Evolutionary conservation across 2,329 filamentous ascomycete species (phyloP), one percentile per base, ranked within the genome.

Genomic region (Phaeosphaeriaceae sp.): DNA sequence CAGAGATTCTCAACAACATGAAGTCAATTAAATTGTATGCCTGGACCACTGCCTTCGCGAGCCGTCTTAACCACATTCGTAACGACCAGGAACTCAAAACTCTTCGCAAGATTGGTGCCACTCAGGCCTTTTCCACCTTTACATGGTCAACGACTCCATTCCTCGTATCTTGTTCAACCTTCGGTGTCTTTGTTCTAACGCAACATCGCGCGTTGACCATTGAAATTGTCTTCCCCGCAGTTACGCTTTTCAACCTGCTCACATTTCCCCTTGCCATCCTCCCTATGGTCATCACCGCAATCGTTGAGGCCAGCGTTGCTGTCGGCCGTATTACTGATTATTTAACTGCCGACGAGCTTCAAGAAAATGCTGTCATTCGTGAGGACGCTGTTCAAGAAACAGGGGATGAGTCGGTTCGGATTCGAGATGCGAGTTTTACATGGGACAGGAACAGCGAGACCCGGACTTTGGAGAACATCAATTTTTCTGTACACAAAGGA

Each of bases 1-100:
- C 93, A 6, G 94, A 99, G 53, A 99, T 99, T 60, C 81, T 99
- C 68, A 97, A 95, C 80, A 97, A 97, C 76, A 99, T 99, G 90
- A 99, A 99, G 80, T 96, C 92, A 70, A 81, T 99, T 79, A 99
- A 99, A 78, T 84, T 99, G 16, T 99, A 97, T 72, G 94, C 94
- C 23, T 99, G 94, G 94, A 93, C 92, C 26, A 88, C 87, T 23
- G 93, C 94, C 12, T 99, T 99, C 71, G 96, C 97, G 87, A 94
- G 92, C 75, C 96, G 96, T 76, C 85, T 99, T 50, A 97, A 94
- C 76, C 89, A 90, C 72, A 92, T 99, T 52, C 87, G 94, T 74
- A 99, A 99, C 75, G 94, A 99, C 66, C 85, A 91, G 64, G 94
- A 99, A 75, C 80, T 99, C 46, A 94, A 94, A 78, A 99, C 95